A percentile compares a stretch with the other conserved stretches of the same genome.
These are phyloP conservation scores for Helianthus annuus DNA, from an alignment of 129 eudicot species.

Conservation along the genomic window DNA sequence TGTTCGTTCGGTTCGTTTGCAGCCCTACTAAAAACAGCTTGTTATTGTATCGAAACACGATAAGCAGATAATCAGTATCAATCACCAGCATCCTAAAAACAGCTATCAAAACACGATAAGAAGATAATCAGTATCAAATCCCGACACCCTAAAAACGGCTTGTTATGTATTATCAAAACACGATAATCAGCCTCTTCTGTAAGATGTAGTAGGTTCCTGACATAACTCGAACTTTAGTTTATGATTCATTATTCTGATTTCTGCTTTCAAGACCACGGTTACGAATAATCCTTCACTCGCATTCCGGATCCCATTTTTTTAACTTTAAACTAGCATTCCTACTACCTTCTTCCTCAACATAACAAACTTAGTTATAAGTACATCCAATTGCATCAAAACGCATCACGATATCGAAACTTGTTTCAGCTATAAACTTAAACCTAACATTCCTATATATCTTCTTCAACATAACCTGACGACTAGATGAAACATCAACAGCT, in stretches of 20 bases:
- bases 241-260: neutral
- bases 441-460: neutral
- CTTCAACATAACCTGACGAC: neutral
- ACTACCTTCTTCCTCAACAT: neutral
- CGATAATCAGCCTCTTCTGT: neutral
- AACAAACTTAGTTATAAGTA: neutral
- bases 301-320: conserved; percentile 24
- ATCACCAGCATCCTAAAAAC: too few species aligned
- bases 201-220: neutral
- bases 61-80: neutral
- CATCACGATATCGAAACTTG: too few species aligned
- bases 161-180: neutral
- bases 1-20: too few species aligned
- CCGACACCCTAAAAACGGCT: neutral
- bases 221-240: neutral
- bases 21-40: neutral
- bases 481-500: neutral
- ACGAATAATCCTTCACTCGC: neutral
- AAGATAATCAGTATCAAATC: neutral
- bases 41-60: neutral
- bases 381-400: too few species aligned
- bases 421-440: neutral
- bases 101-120: too few species aligned
- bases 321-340: neutral
- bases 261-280: neutral